phyloP scores from a whole-genome alignment of 306 rosid species.

The Psophocarpus tetragonolobus region DNA sequence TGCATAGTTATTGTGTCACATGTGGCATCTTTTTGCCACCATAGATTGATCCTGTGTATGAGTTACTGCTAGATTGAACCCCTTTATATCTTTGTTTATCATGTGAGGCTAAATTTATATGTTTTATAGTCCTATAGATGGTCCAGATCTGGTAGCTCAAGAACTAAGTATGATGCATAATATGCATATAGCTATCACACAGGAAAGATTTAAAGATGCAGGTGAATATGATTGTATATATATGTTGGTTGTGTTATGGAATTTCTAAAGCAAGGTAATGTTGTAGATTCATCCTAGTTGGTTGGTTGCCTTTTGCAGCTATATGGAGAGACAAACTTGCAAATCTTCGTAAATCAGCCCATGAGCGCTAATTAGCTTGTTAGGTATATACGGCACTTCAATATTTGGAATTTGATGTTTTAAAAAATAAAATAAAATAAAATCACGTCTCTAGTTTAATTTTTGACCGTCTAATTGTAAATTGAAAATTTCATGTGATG shows the following conservation, averaged over 20 bases:
- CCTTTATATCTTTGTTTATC: conserved; percentile 11
- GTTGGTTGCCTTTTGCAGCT: conserved; percentile 62
- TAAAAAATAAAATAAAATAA: background rate
- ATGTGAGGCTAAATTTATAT: conserved; percentile 16
- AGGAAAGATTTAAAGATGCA: conserved; percentile 89
- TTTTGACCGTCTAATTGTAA: conserved; percentile 27
- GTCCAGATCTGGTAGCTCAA: conserved; percentile 70
- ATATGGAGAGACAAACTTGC: conserved; percentile 78
- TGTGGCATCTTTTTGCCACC: background rate
- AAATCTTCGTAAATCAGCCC: conserved; percentile 65
- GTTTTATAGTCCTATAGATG: conserved; percentile 69
- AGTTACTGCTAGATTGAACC: background rate
- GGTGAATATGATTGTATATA: conserved; percentile 47
- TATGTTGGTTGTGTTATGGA: background rate
- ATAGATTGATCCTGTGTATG: conserved; percentile 9
- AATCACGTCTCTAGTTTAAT: background rate
- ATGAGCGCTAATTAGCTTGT: conserved; percentile 47
- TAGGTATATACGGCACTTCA: conserved; percentile 37
- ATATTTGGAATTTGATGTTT: background rate
- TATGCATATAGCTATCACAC: conserved; percentile 67
- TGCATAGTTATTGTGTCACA: conserved; percentile 26
- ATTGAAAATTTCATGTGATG: conserved; percentile 32
- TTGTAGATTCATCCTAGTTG: conserved; percentile 24
- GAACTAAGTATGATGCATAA: conserved; percentile 81
- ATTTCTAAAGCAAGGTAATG: conserved; percentile 10